phyloP scores from a whole-genome alignment of 1,284 basidiomycete genomes.

The Cryptococcus sp. region DNA sequence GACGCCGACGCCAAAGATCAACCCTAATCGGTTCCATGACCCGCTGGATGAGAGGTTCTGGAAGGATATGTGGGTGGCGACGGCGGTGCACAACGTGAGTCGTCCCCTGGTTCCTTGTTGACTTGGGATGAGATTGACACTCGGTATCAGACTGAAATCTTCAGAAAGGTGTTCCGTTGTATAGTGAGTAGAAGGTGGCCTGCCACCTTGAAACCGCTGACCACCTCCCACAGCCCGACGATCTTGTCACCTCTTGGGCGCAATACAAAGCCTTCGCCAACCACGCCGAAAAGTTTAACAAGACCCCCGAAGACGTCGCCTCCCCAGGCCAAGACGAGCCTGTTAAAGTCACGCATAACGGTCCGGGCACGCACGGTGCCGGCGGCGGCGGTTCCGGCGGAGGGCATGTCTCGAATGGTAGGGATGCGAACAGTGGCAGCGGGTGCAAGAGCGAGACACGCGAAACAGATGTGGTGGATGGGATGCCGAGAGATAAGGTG shows the following conservation, averaged over 20 bases:
- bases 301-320: conserved; percentile 43
- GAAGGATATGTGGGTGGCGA: conserved; percentile 81
- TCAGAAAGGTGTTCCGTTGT: conserved; percentile 86
- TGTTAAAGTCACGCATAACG: conserved; percentile 38
- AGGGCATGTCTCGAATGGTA: conserved; percentile 33
- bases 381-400: conserved; percentile 50
- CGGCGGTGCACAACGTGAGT: conserved; percentile 76
- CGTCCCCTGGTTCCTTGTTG: not conserved
- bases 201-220: conserved; percentile 2
- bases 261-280: conserved; percentile 79
- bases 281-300: conserved; percentile 67
- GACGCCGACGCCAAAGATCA: conserved; percentile 65
- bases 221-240: conserved; percentile 60
- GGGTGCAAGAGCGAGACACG: conserved; percentile 3
- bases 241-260: conserved; percentile 87
- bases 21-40: conserved; percentile 77
- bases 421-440: not conserved
- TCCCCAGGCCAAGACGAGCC: conserved; percentile 34
- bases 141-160: conserved; percentile 76
- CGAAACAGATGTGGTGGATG: conserved; percentile 21
- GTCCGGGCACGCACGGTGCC: conserved; percentile 49
- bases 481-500: conserved; percentile 14
- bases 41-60: conserved; percentile 81
- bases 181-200: conserved; percentile 48
- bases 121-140: not conserved